Evolutionary conservation across 2,329 filamentous ascomycete species (phyloP), one percentile per base, ranked within the genome.

Genomic region (Colletotrichum sp.): DNA sequence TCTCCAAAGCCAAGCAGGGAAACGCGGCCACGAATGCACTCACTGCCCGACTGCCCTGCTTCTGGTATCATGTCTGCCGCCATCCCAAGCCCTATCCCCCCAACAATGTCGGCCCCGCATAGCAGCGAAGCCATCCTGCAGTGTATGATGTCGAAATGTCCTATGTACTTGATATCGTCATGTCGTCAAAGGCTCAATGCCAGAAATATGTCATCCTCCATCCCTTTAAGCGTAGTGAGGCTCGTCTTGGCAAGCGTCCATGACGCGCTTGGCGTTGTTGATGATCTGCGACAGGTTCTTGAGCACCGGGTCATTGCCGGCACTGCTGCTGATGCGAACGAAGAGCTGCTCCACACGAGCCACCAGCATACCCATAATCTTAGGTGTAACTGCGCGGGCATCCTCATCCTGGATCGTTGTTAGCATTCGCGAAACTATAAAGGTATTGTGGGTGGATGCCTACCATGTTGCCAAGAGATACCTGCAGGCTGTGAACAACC

Each of bases 311-410:
- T 91, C 88, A 34, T 85, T 84, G 12, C 87, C 87, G n/a, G 87
- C 82, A 43, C 86, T 82, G 76, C 85, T 86, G 81, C 84, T 88
- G 77, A 92, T 86, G 70, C 86, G 87, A 79, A 89, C 85, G 79
- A 89, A 88, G 14, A 91, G 84, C 71, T 88, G 85, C 81, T 92
- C 90, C 55, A 91, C 85, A 52, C 89, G 87, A 68, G 86, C 83
- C 77, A 89, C 86, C 78, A 91, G 86, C 52, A 90, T 87, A 60
- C 84, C 83, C 86, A 92, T 91, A 78, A 92, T 90, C 79, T 88
- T 90, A 30, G 90, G 90, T 39, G 90, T 87, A 48, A 92, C 89
- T 28, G 89, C 88, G 72, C 88, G 87, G 71, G 90, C 86, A 83
- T 91, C 88, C 26, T 88, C 84, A 72, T 91, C 89, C 89, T 91